Conservation (phyloP, 352 stramenopile species). For the Globisporangium nodosum region DNA sequence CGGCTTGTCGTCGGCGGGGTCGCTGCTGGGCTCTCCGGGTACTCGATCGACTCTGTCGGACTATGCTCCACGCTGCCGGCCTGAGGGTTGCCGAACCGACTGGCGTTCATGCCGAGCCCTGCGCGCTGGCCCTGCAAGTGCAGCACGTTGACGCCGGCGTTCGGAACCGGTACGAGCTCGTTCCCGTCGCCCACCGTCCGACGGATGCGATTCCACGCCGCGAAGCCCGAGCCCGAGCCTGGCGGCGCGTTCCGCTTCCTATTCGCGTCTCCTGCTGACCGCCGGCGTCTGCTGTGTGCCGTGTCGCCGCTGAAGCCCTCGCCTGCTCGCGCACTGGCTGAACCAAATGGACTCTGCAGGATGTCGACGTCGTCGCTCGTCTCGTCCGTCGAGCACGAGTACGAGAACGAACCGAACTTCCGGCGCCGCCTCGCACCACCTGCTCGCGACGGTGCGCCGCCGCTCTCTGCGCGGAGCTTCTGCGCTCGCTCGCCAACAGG, state of each 20-base stretch:
- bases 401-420: conserved; percentile 48
- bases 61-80: conserved; percentile 23
- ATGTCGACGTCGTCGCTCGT: conserved; percentile 47
- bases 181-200: conserved; percentile 19
- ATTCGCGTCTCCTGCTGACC: background rate
- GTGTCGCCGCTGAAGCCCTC: conserved; percentile 2
- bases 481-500: background rate
- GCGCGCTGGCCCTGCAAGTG: conserved; percentile 1
- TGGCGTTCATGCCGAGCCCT: conserved; percentile 10
- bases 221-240: conserved; percentile 24
- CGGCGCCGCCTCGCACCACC: conserved; percentile 13
- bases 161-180: conserved; percentile 36
- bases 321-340: background rate
- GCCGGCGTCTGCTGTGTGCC: conserved; percentile 2
- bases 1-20: conserved; percentile 23
- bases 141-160: background rate
- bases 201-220: conserved; percentile 41
- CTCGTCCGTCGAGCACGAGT: conserved; percentile 60
- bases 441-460: background rate
- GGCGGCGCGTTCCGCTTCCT: conserved; percentile 1
- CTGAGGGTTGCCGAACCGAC: conserved; percentile 30
- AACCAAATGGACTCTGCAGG: conserved; percentile 6
- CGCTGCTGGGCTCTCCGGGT: conserved; percentile 24
- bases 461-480: conserved; percentile 1
- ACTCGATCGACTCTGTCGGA: conserved; percentile 17